Evolutionary conservation across 352 stramenopile genomes (phyloP).

Genomic region (Phytophthora quininea): DNA sequence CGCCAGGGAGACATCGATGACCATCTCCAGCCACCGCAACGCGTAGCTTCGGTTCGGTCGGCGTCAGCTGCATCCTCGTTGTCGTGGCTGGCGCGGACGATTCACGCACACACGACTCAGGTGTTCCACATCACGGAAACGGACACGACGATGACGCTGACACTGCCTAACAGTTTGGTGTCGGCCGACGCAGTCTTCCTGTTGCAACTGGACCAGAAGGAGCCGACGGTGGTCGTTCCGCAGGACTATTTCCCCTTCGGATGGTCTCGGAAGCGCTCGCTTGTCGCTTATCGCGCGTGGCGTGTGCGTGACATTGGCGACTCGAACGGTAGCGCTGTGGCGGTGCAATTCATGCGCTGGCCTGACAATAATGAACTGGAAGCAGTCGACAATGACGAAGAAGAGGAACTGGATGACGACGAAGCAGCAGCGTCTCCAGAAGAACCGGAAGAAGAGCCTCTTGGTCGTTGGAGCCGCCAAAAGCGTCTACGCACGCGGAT

Average conservation of each 20-base stretch:
- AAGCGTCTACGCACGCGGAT: slow-evolving; percentile 58
- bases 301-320: slow-evolving; percentile 57
- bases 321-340: slow-evolving; percentile 53
- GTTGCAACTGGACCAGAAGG: slow-evolving; percentile 49
- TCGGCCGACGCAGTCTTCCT: slow-evolving; percentile 56
- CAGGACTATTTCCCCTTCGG: slow-evolving; percentile 71
- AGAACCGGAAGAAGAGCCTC: slow-evolving; percentile 58
- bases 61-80: slow-evolving; percentile 35
- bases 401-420: slow-evolving; percentile 48
- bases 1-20: slow-evolving; percentile 50
- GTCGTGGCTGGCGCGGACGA: slow-evolving; percentile 60
- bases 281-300: slow-evolving; percentile 74
- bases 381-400: slow-evolving; percentile 44
- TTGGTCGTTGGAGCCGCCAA: slow-evolving; percentile 26
- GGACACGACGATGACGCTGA: slow-evolving; percentile 58
- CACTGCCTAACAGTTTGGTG: slow-evolving; percentile 64
- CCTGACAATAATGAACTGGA: slow-evolving; percentile 41
- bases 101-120: slow-evolving; percentile 60
- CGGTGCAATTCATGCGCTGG: slow-evolving; percentile 74
- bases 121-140: slow-evolving; percentile 68
- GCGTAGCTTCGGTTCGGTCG: slow-evolving; percentile 36
- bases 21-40: slow-evolving; percentile 39
- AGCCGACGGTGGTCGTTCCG: slow-evolving; percentile 49
- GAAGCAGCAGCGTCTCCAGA: slow-evolving; percentile 41
- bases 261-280: slow-evolving; percentile 47